Conservation (phyloP, 345 rosid genomes). For the Atalantia buxifolia region DNA sequence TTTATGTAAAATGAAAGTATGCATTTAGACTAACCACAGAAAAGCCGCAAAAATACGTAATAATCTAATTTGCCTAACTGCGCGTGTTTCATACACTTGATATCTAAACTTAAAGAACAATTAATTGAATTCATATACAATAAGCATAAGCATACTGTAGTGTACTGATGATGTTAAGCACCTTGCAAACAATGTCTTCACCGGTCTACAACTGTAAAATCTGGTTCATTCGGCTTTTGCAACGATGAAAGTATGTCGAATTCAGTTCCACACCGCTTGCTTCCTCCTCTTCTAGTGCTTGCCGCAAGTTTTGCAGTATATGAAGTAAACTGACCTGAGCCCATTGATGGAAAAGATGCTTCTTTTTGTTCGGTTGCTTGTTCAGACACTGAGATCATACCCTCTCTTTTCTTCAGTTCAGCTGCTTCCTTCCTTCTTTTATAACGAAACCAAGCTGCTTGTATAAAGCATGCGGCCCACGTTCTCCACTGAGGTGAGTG, state of each 20-base stretch:
- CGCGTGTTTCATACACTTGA: not conserved
- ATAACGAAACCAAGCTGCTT: constrained; percentile 49
- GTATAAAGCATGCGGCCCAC: constrained; percentile 57
- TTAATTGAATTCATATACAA: not conserved
- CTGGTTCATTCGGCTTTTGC: constrained; percentile 45
- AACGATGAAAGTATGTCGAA: constrained; percentile 19
- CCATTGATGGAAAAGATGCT: not conserved
- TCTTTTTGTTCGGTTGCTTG: not conserved
- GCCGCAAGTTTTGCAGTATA: constrained; percentile 24
- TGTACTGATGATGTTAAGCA: not conserved
- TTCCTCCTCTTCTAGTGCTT: constrained; percentile 32
- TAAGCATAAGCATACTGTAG: not conserved
- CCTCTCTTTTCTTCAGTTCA: constrained; percentile 34
- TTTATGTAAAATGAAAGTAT: not conserved
- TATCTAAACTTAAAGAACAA: not conserved
- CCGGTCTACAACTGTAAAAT: constrained; percentile 34
- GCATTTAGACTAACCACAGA: too few relatives aligned
- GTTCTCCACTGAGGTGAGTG: constrained; percentile 58
- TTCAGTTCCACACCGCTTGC: constrained; percentile 25
- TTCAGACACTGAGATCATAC: not conserved
- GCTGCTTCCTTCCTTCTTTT: constrained; percentile 35
- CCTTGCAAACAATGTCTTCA: constrained; percentile 7
- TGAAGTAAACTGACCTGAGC: constrained; percentile 4
- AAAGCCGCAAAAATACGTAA: not conserved
- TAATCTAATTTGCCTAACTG: not conserved